Evolutionary conservation across 768 basidiomycete genomes (phyloP).

Genomic region (Lactarius sp.): DNA sequence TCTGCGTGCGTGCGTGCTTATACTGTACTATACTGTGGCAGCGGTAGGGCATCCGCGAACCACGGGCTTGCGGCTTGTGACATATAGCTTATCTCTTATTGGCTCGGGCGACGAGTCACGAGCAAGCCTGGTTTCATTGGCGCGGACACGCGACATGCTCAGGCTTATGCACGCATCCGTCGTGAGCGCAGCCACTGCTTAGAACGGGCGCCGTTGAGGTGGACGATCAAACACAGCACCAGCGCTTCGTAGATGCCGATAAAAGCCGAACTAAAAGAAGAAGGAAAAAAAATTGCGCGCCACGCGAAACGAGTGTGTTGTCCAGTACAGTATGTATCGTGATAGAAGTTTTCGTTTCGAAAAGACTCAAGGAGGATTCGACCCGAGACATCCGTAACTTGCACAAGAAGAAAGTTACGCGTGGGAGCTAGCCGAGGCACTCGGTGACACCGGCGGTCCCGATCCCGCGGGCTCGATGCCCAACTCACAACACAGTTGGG

Average conservation of each 20-base stretch:
- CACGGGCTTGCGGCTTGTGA: background rate
- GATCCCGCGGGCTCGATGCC: background rate
- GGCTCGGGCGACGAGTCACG: background rate
- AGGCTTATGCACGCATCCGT: constrained; percentile 14
- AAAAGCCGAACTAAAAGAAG: background rate
- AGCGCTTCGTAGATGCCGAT: background rate
- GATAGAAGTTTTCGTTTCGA: too few species aligned
- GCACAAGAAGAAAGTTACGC: too few species aligned
- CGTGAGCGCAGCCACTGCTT: background rate
- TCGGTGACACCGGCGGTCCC: too few species aligned
- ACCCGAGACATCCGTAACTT: too few species aligned
- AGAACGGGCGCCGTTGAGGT: background rate
- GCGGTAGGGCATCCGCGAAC: background rate
- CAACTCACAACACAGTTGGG: background rate
- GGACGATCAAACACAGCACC: background rate
- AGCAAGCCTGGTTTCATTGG: too few species aligned
- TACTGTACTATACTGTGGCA: background rate
- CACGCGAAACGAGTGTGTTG: too few species aligned
- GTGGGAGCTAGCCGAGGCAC: background rate
- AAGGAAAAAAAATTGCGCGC: too few species aligned
- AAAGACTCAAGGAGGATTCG: too few species aligned
- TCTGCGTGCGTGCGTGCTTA: background rate
- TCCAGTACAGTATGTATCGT: too few species aligned
- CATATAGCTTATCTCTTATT: background rate
- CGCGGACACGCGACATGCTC: background rate